Base-by-base conservation (phyloP, 2,329 filamentous ascomycete genomes). In the Trichophyton simii region DNA sequence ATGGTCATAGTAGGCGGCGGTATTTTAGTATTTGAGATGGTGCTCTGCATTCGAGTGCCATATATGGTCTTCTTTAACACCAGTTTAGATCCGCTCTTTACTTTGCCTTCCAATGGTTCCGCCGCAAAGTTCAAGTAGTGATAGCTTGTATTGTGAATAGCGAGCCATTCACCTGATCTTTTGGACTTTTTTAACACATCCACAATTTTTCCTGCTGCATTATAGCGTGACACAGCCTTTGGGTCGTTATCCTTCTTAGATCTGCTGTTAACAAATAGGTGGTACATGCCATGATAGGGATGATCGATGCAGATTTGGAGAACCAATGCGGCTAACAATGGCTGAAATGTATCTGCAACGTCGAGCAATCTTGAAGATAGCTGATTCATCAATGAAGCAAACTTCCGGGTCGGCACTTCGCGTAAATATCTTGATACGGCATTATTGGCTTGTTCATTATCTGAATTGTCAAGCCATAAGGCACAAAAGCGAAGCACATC, bases 251-350 rank as follows among this genome's bases (percentile, higher is more conserved):
- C 75, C 59, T 73, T 80, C 67, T 86, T 85, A 58, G 82, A 84
- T 67, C 86, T 88, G 52, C 83, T 85, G 22, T 87, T 86, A 1
- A 91, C 89, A 79, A 92, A 96, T 48, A 99, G 89, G 67, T 97
- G 91, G 71, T 99, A 95, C 85, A 97, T 92, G 57, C 91, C 91
- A 71, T 99, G 95, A 72, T 91, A 96, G 0, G 94, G 95, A 74
- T 99, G 94, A 62, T 99, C 91, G 9, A 83, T 80, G 70, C 92
- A 97, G 61, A 99, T 96, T 7, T 85, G 86, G 68, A 85, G 84
- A 3, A 97, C 85, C 18, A 99, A 77, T 1, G 80, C 78, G 59
- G 84, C 83, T 1, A 99, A 78, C 0, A 92, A 79, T 46, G 78
- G 80, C 69, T 99, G 94, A 69, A 99, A 99, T 0, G 78, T 71